Conservation (phyloP, 495 filamentous ascomycete species). For the Venustampulla echinocandica region DNA sequence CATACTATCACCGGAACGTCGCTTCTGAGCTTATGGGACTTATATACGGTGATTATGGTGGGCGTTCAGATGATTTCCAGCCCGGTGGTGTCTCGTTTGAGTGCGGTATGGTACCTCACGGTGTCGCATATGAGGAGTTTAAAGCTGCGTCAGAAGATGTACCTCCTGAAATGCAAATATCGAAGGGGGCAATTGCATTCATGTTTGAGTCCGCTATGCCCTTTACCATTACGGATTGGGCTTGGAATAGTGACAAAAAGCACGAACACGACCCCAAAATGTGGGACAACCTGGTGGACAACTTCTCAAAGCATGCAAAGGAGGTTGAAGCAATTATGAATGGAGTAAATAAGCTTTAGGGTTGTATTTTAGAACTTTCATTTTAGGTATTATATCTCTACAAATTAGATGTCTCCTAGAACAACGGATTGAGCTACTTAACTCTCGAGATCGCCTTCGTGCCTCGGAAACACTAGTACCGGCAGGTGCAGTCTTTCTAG, state of each 20-base stretch:
- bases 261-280: slow-evolving; percentile 50
- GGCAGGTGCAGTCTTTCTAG: too few species aligned
- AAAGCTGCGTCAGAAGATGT: slow-evolving; percentile 32
- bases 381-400: too few species aligned
- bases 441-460: too few species aligned
- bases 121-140: slow-evolving; percentile 47
- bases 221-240: slow-evolving; percentile 38
- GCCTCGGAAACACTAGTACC: too few species aligned
- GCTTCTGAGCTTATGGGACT: slow-evolving; percentile 57
- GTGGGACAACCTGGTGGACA: slow-evolving; percentile 47
- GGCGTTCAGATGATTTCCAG: slow-evolving; percentile 45
- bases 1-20: slow-evolving; percentile 71
- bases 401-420: too few species aligned
- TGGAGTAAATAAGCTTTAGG: too few species aligned
- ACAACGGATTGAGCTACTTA: too few species aligned
- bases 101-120: slow-evolving; percentile 49
- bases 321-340: slow-evolving; percentile 11
- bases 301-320: slow-evolving; percentile 32
- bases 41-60: slow-evolving; percentile 47
- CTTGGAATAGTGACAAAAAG: slow-evolving; percentile 43
- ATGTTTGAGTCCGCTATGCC: slow-evolving; percentile 45
- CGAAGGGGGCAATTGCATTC: slow-evolving; percentile 38
- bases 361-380: too few species aligned
- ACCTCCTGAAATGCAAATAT: slow-evolving; percentile 40
- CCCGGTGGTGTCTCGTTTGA: slow-evolving; percentile 50